Base-by-base conservation (phyloP, 83 land plant genomes). In the Thuja plicata region DNA sequence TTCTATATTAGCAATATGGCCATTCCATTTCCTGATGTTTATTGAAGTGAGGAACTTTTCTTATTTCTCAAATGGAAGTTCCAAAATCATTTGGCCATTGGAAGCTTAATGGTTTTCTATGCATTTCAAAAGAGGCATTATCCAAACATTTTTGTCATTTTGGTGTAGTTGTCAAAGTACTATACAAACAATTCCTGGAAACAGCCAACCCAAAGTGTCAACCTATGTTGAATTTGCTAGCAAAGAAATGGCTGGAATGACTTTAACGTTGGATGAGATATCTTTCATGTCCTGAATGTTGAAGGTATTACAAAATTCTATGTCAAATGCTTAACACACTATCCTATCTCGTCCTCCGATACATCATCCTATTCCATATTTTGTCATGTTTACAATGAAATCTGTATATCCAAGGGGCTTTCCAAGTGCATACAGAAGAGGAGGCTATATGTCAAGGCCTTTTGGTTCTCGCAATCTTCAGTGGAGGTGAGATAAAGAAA, bases 171-270 rank as follows among this genome's bases (percentile, higher is more conserved):
- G 87, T 94, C 3, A 94, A 95, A 87, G 96, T 96, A 82, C 93
- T 16, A 94, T 97, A 54, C 82, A 94, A 30, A 93, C 92, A 8
- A 96, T 96, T 93, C 91, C 92, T 76, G 93, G 95, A 57, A 93
- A 94, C 40, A 97, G 98, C 32, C 93, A 92, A 90, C 98, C 97
- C 11, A 97, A 90, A 89, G 97, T 97, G 98, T 94, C 98, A 88
- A 96, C 97, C 8, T 97, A 94, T 92, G 92, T 97, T 10, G 98
- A 96, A 89, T 97, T 95, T 91, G 87, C 91, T 89, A 87, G 91
- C 27, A 96, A 92, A 90, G 98, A 97, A 40, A 92, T 97, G 82
- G 96, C 96, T 70, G 95, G 94, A 34, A 77, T 87, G 88, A 96
- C 97, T 24, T 77, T 96, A 79, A 87, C 92, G 30, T 88, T 97